Base-by-base conservation (phyloP, 129 eudicot species). In the Flaveria robusta region DNA sequence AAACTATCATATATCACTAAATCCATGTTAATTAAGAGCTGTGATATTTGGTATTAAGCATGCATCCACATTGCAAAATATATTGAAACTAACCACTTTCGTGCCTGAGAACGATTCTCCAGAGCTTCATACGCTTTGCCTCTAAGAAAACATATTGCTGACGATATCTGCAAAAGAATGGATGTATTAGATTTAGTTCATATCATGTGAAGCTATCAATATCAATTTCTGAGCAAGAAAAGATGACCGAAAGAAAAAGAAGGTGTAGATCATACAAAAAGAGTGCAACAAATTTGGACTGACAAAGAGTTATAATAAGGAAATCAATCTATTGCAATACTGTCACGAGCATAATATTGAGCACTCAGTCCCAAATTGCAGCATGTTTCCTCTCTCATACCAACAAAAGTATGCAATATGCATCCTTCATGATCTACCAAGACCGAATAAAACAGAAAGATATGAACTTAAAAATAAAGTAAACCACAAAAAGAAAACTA, bases 91-190 rank as follows among this genome's bases (percentile, higher is more conserved):
- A 82, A 94, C 98, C 98, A 94, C 69, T 82, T 88, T 29, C 96
- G 90, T 19, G 98, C 97, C 73, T 94, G 97, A 71, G 90, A 79
- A 70, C 98, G 97, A 77, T 94, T 94, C 73, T 91, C 97, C 66
- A 91, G 64, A 73, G 98, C 98, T 86, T 91, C 97, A 71, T 89
- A 94, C 23, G 98, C 98, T 84, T 89, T 94, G 80, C 96, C 98
- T 87, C 97, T 87, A 56, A 94, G 87, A 76, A 91, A 94, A 79
- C 96, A 94, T 84, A 94, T 91, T 24, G 98, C 98, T 27, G 98
- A 91, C 20, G 83, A 83, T 74, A 94, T 94, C 98, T 94, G 89
- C 74, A 71, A 70, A 46, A 77, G 42, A 15, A 80, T 37, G 62
- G 29, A 78, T 62, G 43, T 31, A 39, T 72, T 54, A 66, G 23